Evolutionary conservation across 2,329 filamentous ascomycete genomes (phyloP), one percentile per base, ranked within the genome.

Genomic region (Fonsecaea pedrosoi): DNA sequence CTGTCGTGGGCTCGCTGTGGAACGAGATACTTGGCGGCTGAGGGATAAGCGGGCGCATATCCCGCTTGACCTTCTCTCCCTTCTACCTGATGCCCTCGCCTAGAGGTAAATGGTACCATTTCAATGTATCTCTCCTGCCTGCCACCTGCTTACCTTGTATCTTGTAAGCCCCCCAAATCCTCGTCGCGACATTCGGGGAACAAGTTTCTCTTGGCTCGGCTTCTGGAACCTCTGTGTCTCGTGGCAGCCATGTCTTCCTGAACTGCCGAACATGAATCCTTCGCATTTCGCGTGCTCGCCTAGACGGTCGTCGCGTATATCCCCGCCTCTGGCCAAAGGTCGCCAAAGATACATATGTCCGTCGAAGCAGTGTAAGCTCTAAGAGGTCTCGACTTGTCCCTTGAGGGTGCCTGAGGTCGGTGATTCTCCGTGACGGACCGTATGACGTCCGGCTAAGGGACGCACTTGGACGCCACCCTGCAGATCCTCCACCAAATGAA

Each of bases 401-500:
- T 32, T 5, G 30, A 32, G 30, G 30, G 30, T 32, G 18, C 8
- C 21, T 50, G 45, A 50, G 18, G 45, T 50, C 45, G 45, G 45
- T 8, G 25, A 50, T 50, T 50, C 18, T 50, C 45, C 45, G 45
- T 30, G 8, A 50, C 5, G 21, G 18, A 30, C 45, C 21, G 45
- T 30, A 50, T 50, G 45, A 25, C 45, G 45, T 50, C 45, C 18
- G 4, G 21, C 45, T 50, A 50, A 50, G 18, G 9, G 15, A 32
- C 30, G 12, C 15, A 12, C 15, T 40, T 13, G 37, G 21, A 50
- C 45, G 18, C 30, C 30, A 55, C 54, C 30, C 54, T 55, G 54
- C n/a, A 34, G 54, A 55, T 55, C 54, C 54, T 55, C 54, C 54
- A 25, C 59, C 54, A 35, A 42, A 35, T 4, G 8, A 50, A 10